Base-by-base conservation (phyloP, 768 basidiomycete species). In the Leccinum ochraceum region DNA sequence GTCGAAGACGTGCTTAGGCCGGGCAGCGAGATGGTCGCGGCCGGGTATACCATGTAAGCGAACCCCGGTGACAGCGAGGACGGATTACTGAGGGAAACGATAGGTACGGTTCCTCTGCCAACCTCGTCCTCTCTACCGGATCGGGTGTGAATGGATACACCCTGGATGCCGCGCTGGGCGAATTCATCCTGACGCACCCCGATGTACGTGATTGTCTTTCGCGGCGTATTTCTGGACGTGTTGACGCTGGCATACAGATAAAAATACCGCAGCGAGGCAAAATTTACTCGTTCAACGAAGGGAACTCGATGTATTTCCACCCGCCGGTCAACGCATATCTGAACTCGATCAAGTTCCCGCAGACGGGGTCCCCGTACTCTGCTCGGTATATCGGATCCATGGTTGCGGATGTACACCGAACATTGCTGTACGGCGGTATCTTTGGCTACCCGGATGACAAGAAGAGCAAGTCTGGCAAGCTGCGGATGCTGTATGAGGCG, bases 281-380 rank as follows among this genome's bases (percentile, higher is more conserved):
- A 79, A 99, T 99, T 71, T 99, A 99, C 80, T 98, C 95, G 3
- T 96, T 98, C 83, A 99, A 99, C 75, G 97, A 99, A 79, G 97
- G 97, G 62, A 99, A 99, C 79, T 85, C 94, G 34, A 81, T 93
- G 83, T 95, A 95, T 78, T 98, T 97, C 81, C 80, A 95, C 75
- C 76, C 84, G 52, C 94, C 91, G 17, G 90, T 92, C 53, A 77
- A 77, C 54, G 84, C 86, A 48, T 96, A 96, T 76, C 84, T 96
- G 61, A 87, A 92, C 63, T 91, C 90, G 64, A 92, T 96, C 83
- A 96, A 99, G 77, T 94, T 83, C 74, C 95, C 96, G 1, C 73
- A 84, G 50, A 74, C 83, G 53, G 87, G 86, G 36, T 78, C 85
- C 26, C 95, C 96, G 10, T 96, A 97, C 72, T 93, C 90, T 63